A percentile compares a stretch with the other conserved stretches of the same genome.
Conservation (phyloP, 306 rosid genomes). For the Luffa aegyptiaca region DNA sequence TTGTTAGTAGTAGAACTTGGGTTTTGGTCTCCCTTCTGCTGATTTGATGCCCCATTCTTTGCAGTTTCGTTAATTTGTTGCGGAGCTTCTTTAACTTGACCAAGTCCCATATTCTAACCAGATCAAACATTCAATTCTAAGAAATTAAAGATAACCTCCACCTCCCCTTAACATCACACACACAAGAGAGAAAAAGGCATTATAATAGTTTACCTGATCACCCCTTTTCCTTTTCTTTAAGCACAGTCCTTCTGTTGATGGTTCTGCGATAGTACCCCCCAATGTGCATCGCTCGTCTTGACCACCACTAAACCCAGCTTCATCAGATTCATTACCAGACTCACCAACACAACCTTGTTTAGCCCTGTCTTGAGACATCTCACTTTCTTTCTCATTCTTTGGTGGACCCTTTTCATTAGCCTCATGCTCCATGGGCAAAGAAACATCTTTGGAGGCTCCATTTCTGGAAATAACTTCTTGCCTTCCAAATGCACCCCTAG, state of each 20-base stretch:
- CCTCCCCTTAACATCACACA: not conserved
- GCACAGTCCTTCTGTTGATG: conserved; percentile 39
- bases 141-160: not conserved
- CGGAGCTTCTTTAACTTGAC: conserved; percentile 31
- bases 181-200: not conserved
- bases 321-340: conserved; percentile 57
- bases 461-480: conserved; percentile 39
- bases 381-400: conserved; percentile 43
- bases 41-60: conserved; percentile 40
- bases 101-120: conserved; percentile 49
- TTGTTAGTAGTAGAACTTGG: conserved; percentile 39
- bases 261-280: conserved; percentile 47
- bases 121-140: conserved; percentile 13
- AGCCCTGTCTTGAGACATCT: conserved; percentile 61
- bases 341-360: conserved; percentile 34
- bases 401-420: conserved; percentile 42
- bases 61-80: conserved; percentile 34
- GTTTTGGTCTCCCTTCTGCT: conserved; percentile 43
- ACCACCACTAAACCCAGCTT: conserved; percentile 53
- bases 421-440: conserved; percentile 33
- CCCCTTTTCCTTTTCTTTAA: conserved; percentile 82
- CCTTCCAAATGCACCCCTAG: conserved; percentile 26
- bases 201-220: conserved; percentile 44
- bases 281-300: conserved; percentile 41
- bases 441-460: conserved; percentile 38